Percentiles rank a stretch among this genome's conserved stretches.
Conservation (phyloP, 495 filamentous ascomycete genomes). For the Penicillium angulare region DNA sequence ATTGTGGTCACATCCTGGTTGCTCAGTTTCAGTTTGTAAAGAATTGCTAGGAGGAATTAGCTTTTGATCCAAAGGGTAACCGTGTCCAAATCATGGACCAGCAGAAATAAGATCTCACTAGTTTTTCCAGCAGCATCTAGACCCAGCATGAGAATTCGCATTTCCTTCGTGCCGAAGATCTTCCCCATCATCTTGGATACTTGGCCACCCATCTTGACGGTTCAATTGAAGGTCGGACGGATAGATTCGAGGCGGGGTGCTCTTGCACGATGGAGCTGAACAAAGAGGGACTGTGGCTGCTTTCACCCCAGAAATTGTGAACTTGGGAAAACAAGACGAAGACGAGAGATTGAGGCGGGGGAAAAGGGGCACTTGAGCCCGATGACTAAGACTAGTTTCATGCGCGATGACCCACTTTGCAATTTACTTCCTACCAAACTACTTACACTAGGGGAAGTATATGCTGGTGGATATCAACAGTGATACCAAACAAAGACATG, state of each 20-base stretch:
- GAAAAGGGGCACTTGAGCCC: conserved; percentile 41
- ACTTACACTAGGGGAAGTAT: neutral
- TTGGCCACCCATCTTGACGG: conserved; percentile 67
- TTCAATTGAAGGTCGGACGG: neutral
- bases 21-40: conserved; percentile 97
- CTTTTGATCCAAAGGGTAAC: neutral
- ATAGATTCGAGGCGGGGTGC: neutral
- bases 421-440: neutral
- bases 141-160: conserved; percentile 96
- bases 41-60: conserved; percentile 61
- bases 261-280: neutral
- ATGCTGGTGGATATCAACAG: too few relatives aligned
- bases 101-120: conserved; percentile 59
- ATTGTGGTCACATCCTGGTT: conserved; percentile 99
- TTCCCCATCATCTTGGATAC: conserved; percentile 91
- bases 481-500: too few relatives aligned
- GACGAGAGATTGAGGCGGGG: conserved; percentile 26
- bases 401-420: conserved; percentile 1
- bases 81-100: neutral
- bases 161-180: conserved; percentile 98
- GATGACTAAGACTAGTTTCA: conserved; percentile 16
- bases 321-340: conserved; percentile 12
- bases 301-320: neutral
- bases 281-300: neutral
- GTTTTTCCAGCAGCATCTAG: conserved; percentile 98